Evolutionary conservation across 768 basidiomycete species (phyloP), one percentile per base, ranked within the genome.

Genomic region (Pleurotus djamor): DNA sequence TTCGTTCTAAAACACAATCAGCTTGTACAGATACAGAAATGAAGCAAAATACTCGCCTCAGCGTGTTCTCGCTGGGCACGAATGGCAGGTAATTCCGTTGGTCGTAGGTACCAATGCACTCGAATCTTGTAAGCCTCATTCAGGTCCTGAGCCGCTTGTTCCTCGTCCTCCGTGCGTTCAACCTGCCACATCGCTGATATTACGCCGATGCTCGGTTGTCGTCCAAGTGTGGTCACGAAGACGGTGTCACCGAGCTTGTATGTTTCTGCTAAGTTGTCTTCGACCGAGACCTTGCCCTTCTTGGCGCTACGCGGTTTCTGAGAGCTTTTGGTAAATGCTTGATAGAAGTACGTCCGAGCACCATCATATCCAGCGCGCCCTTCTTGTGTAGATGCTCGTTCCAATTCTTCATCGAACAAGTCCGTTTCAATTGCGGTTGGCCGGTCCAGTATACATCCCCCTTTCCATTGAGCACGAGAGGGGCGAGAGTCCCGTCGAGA

Each of bases 91-190:
- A 92, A 73, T 67, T 92, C 85, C 0, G 74, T 71, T 0, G 89
- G 89, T 35, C 84, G 73, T 61, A 89, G 72, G 65, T 92, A 93
- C 91, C 90, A 93, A 64, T 91, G 91, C 21, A 92, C 71, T 32
- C 82, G 79, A 21, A 89, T 70, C 58, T 82, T 77, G 76, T 86
- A 84, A 51, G 28, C 21, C 16, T 74, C 79, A 38, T 70, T 64
- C 1, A 65, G 66, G 36, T 73, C 69, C n/a, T 67, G 67, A 37
- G 74, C 69, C 21, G 56, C 65, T 6, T 63, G 70, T 0, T 67
- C 67, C 6, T 71, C 73, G 2, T 58, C 72, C 55, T 69, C 68
- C 49, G 59, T 63, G 65, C 70, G 55, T 28, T 58, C 64, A 2
- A 75, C 73, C 57, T 88, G 82, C 87, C 89, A 92, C 77, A 93